Evolutionary conservation across 768 basidiomycete species (phyloP).

Genomic region (Roridomyces roridus): DNA sequence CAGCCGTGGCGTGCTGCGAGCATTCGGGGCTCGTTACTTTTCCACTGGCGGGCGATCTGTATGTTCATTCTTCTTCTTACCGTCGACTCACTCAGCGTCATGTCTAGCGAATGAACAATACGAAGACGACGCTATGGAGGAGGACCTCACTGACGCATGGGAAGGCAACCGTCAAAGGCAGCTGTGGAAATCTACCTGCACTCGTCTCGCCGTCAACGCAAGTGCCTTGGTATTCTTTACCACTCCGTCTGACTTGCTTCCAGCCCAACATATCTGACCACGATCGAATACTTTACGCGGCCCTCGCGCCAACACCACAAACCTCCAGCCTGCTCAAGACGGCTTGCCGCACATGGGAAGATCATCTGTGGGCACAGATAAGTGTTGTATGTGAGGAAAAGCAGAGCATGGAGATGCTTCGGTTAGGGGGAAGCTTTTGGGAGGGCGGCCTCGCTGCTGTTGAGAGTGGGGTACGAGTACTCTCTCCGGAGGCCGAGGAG

Average conservation of each 20-base stretch:
- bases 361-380: conserved; percentile 92
- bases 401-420: conserved; percentile 69
- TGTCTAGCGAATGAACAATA: conserved; percentile 40
- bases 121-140: conserved; percentile 57
- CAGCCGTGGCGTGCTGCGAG: conserved; percentile 94
- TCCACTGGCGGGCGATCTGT: conserved; percentile 79
- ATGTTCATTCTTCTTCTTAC: background rate
- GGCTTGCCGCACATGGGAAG: conserved; percentile 90
- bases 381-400: conserved; percentile 84
- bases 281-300: conserved; percentile 89
- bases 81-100: background rate
- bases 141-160: conserved; percentile 58
- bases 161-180: conserved; percentile 78
- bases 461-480: conserved; percentile 40
- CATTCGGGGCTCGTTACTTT: conserved; percentile 82
- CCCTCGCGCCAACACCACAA: conserved; percentile 76
- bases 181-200: conserved; percentile 90
- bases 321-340: conserved; percentile 71
- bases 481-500: conserved; percentile 33
- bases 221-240: conserved; percentile 31
- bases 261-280: conserved; percentile 67
- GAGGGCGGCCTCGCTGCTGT: conserved; percentile 61
- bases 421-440: conserved; percentile 84
- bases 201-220: conserved; percentile 79
- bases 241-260: background rate